Base-by-base conservation (phyloP, 225 moss, liverwort and hornwort genomes). In the Polytrichum formosum region DNA sequence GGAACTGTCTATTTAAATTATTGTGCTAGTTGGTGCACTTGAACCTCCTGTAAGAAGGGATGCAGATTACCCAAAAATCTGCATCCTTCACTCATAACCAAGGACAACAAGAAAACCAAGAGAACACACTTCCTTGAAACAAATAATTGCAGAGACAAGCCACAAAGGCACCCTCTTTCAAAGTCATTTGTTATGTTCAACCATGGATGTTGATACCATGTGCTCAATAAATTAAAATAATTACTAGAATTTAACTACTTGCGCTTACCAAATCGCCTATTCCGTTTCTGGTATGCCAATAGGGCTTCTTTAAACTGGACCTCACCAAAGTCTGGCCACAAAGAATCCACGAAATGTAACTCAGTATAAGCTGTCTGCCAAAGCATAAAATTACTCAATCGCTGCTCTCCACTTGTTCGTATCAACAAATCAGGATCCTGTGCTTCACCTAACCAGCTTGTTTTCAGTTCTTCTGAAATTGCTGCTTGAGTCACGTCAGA, bases 331-430 rank as follows among this genome's bases (percentile, higher is more conserved):
- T 97, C 97, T 33, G 94, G 97, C 94, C 92, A 97, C 19, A 97
- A 87, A 23, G 84, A 86, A 66, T 92, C 91, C 33, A 76, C 78
- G 71, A 94, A 97, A 70, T 87, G 68, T 23, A 97, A 81, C 84
- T 97, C 97, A 0, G 92, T 79, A 64, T 97, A 97, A 19, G 97
- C 97, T 53, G 87, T 75, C 75, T 97, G 92, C 97, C 97, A 97
- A 67, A 94, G 85, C 56, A 97, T 78, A 37, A 97, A 97, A 76
- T 97, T 97, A 74, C 97, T 97, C 7, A 97, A 82, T 58, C 97
- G 86, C 70, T 94, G 92, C 87, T 97, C 97, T 71, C 97, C 97
- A 72, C 97, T 94, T 33, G 97, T 94, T 53, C 97, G 88, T 66
- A 97, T 94, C 68, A 97, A 82, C 70, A 94, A 79, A 74, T 97